phyloP scores from a whole-genome alignment of 345 rosid genomes.

The Gossypium turneri region DNA sequence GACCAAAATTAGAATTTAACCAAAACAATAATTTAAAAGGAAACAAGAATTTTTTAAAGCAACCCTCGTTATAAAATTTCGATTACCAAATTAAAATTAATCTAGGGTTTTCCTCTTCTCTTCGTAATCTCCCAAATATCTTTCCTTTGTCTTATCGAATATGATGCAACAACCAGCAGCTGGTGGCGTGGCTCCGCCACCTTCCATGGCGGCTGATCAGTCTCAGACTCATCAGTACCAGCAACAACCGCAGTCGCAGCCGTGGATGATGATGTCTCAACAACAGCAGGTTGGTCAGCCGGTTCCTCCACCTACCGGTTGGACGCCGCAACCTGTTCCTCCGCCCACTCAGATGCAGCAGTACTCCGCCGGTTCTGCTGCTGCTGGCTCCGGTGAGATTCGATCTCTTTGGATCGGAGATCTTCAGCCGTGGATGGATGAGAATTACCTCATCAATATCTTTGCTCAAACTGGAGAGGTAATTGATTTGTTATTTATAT shows the following conservation, averaged over 20 bases:
- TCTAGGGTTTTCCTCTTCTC: not conserved
- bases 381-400: slow-evolving; percentile 37
- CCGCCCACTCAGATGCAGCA: slow-evolving; percentile 50
- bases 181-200: slow-evolving; percentile 38
- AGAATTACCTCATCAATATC: slow-evolving; percentile 55
- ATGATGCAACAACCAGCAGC: slow-evolving; percentile 63
- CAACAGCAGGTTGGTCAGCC: slow-evolving; percentile 53
- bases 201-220: slow-evolving; percentile 36
- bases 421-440: slow-evolving; percentile 92
- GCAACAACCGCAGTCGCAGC: slow-evolving; percentile 40
- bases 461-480: slow-evolving; percentile 72
- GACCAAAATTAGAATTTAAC: not conserved
- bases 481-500: not conserved
- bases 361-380: slow-evolving; percentile 29
- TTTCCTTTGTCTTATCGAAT: not conserved
- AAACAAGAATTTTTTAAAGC: not conserved
- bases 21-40: not conserved
- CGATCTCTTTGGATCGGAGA: slow-evolving; percentile 94
- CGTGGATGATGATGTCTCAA: slow-evolving; percentile 54
- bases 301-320: slow-evolving; percentile 69
- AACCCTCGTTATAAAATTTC: slow-evolving; percentile 1
- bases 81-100: not conserved
- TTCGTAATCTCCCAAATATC: not conserved
- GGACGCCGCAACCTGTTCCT: slow-evolving; percentile 74
- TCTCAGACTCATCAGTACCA: slow-evolving; percentile 37